These are phyloP conservation scores for Beauveria asiatica DNA, from an alignment of 2,329 filamentous ascomycete genomes.

Conservation along the genomic window DNA sequence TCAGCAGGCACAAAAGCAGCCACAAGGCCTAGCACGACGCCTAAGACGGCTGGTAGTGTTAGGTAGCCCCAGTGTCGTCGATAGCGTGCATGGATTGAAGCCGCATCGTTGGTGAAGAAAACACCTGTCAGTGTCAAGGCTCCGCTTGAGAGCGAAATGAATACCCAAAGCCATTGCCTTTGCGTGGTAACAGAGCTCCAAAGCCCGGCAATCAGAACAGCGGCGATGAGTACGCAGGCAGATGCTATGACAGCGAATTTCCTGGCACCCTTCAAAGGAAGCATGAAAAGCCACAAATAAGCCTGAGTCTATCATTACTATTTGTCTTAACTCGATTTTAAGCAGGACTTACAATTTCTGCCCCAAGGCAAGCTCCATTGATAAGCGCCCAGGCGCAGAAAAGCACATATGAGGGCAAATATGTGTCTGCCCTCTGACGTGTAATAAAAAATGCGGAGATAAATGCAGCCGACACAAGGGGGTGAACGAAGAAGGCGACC, in stretches of 20 bases:
- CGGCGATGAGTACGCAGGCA: not conserved
- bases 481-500: not conserved
- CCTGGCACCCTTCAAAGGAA: not conserved
- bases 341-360: not conserved
- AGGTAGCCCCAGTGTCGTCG: not conserved
- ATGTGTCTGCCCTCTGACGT: not conserved
- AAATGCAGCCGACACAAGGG: not conserved
- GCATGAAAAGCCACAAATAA: not conserved
- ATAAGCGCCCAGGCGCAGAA: not conserved
- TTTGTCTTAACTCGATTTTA: not conserved
- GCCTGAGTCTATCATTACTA: not conserved
- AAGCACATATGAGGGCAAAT: not conserved
- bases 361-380: not conserved
- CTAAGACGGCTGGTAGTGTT: not conserved
- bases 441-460: not conserved
- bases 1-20: not conserved
- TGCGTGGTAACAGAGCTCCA: not conserved
- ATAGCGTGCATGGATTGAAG: not conserved
- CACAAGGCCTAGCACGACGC: not conserved
- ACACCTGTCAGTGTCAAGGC: not conserved
- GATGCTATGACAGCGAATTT: not conserved
- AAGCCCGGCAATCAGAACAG: not conserved
- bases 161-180: not conserved
- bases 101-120: not conserved
- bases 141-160: not conserved